phyloP scores from a whole-genome alignment of 805 yeast species.

The Wickerhamomyces silvicola region DNA sequence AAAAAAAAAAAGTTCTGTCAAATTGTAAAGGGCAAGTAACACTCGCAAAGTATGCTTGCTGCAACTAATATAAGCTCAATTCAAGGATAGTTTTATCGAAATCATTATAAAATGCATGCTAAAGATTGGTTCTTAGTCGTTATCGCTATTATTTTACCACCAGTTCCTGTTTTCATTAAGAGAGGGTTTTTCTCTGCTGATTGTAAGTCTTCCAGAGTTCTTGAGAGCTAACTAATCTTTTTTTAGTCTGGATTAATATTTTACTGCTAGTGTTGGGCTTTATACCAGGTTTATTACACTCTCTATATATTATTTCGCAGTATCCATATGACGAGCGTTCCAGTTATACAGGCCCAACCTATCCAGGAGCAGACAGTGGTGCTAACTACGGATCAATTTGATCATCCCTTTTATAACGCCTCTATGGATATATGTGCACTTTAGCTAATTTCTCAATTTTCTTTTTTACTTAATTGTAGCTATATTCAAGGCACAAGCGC shows the following conservation, averaged over 20 bases:
- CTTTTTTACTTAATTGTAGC: background rate
- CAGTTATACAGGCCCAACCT: conserved; percentile 13
- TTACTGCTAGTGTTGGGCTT: conserved; percentile 55
- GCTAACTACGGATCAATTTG: conserved; percentile 21
- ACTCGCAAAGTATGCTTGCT: too few relatives aligned
- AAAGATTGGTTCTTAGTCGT: conserved; percentile 62
- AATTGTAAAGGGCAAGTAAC: too few relatives aligned
- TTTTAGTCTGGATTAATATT: conserved; percentile 46
- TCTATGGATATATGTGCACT: too few relatives aligned
- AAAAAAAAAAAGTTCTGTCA: too few relatives aligned
- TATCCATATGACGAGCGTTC: conserved; percentile 37
- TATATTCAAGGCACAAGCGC: background rate
- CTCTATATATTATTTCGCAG: conserved; percentile 55
- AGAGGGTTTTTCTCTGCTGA: conserved; percentile 56
- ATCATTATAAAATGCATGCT: too few relatives aligned
- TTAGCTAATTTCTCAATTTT: too few relatives aligned
- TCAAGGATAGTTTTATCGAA: too few relatives aligned
- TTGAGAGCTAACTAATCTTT: conserved; percentile 2
- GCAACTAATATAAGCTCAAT: too few relatives aligned
- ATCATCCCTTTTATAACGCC: too few relatives aligned
- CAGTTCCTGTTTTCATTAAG: conserved; percentile 64
- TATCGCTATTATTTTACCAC: conserved; percentile 64
- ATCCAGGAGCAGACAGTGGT: conserved; percentile 7
- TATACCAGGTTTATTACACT: conserved; percentile 66
- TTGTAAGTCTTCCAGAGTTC: conserved; percentile 24